Conservation (phyloP, 108 stramenopile species). For the Skeletonema potamos region DNA sequence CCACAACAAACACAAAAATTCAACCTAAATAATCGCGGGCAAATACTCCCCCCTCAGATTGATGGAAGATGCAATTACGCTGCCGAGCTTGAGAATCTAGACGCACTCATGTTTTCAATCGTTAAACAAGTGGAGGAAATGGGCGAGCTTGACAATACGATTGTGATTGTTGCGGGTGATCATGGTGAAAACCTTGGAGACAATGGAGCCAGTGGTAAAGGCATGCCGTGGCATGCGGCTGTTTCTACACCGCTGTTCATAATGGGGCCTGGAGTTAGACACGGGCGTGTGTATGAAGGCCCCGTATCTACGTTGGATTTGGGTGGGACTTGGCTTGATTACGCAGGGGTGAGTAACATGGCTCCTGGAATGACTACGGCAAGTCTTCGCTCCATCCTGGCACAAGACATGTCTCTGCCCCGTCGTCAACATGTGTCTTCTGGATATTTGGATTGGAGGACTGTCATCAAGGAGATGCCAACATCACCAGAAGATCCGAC, state of each 20-base stretch:
- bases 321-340: slow-evolving; percentile 30
- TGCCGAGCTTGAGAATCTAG: slow-evolving; percentile 32
- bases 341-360: slow-evolving; percentile 2
- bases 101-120: slow-evolving; percentile 15
- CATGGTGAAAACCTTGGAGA: slow-evolving; percentile 32
- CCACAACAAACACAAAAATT: slow-evolving; percentile 15
- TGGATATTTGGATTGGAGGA: slow-evolving; percentile 17
- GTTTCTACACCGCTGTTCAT: slow-evolving; percentile 22
- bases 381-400: slow-evolving; percentile 24
- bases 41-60: slow-evolving; percentile 13
- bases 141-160: slow-evolving; percentile 22
- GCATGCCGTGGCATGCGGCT: slow-evolving; percentile 23
- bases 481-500: slow-evolving; percentile 16
- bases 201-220: slow-evolving; percentile 18
- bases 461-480: slow-evolving; percentile 27
- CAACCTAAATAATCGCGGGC: not conserved
- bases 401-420: not conserved
- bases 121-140: not conserved
- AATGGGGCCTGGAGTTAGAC: slow-evolving; percentile 12
- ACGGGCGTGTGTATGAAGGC: not conserved
- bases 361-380: slow-evolving; percentile 19
- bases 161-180: slow-evolving; percentile 21
- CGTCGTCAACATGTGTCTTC: slow-evolving; percentile 15
- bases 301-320: slow-evolving; percentile 35
- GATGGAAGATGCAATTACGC: slow-evolving; percentile 38